phyloP scores from a whole-genome alignment of 2,329 filamentous ascomycete genomes.

The Botryotinia convoluta region DNA sequence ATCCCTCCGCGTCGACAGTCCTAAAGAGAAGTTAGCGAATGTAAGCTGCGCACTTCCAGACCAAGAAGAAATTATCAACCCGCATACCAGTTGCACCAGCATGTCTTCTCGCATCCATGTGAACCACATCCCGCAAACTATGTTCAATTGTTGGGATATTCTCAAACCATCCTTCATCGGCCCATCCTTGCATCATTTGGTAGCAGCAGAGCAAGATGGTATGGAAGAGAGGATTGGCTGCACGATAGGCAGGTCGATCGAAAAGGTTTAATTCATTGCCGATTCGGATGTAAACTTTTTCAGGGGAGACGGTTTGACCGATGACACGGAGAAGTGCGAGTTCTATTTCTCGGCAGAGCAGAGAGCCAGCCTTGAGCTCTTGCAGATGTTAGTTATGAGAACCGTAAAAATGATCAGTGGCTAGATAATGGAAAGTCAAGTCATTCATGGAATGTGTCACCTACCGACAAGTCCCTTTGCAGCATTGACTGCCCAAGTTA shows the following conservation, averaged over 20 bases:
- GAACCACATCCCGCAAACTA: neutral
- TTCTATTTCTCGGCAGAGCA: neutral
- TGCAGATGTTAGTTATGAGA: neutral
- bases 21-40: neutral
- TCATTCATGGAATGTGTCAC: neutral
- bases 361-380: neutral
- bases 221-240: neutral
- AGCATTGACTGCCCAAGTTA: neutral
- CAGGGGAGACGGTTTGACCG: neutral
- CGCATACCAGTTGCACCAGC: neutral
- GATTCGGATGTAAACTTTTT: neutral
- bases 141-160: neutral
- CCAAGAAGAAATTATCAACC: neutral
- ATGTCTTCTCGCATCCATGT: neutral
- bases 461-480: neutral
- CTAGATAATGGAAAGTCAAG: too few relatives aligned
- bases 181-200: neutral
- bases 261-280: neutral
- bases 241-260: neutral
- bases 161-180: neutral
- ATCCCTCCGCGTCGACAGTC: neutral
- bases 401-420: accelerated
- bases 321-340: neutral
- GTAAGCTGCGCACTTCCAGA: too few relatives aligned
- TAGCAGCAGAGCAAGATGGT: neutral